Conservation (phyloP, 176 grass and related monocot genomes). For the Avena sativa region DNA sequence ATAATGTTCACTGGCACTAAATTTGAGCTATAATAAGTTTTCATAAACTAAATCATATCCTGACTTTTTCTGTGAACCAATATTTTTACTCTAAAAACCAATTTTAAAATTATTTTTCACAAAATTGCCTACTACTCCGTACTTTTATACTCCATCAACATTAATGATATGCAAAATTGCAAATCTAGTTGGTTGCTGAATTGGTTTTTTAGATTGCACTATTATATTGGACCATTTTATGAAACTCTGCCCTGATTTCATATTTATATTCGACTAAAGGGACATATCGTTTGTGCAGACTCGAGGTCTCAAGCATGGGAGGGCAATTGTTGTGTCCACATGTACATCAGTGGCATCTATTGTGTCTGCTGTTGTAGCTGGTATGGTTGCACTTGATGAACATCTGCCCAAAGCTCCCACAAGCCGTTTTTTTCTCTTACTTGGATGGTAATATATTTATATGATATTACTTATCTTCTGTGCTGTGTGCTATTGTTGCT, state of each 20-base stretch:
- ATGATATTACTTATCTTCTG: conserved; percentile 12
- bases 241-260: not conserved
- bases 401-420: conserved; percentile 74
- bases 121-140: not conserved
- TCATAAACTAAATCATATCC: not conserved
- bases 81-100: not conserved
- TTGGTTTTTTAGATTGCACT: conserved; percentile 23
- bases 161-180: not conserved
- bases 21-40: not conserved
- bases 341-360: conserved; percentile 95
- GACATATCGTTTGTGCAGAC: conserved; percentile 55
- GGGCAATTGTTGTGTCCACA: conserved; percentile 98
- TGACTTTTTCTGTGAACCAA: not conserved
- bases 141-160: not conserved
- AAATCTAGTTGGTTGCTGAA: not conserved
- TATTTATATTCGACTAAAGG: conserved; percentile 36
- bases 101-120: not conserved
- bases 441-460: conserved; percentile 85
- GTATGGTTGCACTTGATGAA: conserved; percentile 95
- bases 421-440: conserved; percentile 67
- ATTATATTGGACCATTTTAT: conserved; percentile 8
- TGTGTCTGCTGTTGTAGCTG: conserved; percentile 90
- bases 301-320: conserved; percentile 94
- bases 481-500: not conserved
- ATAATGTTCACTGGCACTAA: conserved; percentile 12